Conservation (phyloP, 371 early-diverging fungal species). For the Blyttiomyces sp. region DNA sequence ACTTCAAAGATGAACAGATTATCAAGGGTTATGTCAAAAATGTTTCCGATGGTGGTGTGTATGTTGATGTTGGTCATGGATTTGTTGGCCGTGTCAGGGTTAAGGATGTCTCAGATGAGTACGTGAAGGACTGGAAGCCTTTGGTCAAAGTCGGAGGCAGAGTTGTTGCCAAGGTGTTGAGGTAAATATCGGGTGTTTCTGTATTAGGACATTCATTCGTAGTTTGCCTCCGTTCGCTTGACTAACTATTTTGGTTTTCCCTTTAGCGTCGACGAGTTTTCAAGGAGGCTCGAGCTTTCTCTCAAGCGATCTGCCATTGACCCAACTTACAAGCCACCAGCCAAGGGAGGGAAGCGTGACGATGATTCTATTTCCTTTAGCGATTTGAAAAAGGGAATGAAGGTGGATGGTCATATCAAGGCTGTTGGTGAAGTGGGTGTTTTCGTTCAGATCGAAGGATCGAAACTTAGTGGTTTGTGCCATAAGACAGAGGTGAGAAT, state of each 20-base stretch:
- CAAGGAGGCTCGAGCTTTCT: conserved; percentile 33
- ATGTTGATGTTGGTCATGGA: conserved; percentile 64
- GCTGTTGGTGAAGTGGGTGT: conserved; percentile 65
- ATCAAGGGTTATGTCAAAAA: conserved; percentile 73
- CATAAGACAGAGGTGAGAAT: conserved; percentile 58
- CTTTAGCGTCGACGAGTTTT: conserved; percentile 54
- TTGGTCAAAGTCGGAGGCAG: conserved; percentile 69
- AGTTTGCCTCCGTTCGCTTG: conserved; percentile 3
- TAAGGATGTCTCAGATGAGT: conserved; percentile 81
- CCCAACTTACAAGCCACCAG: conserved; percentile 60
- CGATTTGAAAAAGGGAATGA: conserved; percentile 60
- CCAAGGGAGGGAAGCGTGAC: conserved; percentile 17
- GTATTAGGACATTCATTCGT: conserved; percentile 1
- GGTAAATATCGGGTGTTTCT: conserved; percentile 26
- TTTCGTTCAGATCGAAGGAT: conserved; percentile 65
- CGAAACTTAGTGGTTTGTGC: conserved; percentile 65
- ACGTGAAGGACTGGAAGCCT: conserved; percentile 74
- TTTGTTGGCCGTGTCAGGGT: conserved; percentile 79
- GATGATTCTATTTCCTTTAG: conserved; percentile 22
- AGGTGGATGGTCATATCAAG: conserved; percentile 65
- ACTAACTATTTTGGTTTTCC: no score
- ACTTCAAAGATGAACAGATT: conserved; percentile 51
- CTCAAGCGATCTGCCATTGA: conserved; percentile 32
- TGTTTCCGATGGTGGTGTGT: conserved; percentile 70
- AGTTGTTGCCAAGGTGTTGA: conserved; percentile 70